phyloP scores from a whole-genome alignment of 2,329 filamentous ascomycete species.

The Metarhizium rileyi region DNA sequence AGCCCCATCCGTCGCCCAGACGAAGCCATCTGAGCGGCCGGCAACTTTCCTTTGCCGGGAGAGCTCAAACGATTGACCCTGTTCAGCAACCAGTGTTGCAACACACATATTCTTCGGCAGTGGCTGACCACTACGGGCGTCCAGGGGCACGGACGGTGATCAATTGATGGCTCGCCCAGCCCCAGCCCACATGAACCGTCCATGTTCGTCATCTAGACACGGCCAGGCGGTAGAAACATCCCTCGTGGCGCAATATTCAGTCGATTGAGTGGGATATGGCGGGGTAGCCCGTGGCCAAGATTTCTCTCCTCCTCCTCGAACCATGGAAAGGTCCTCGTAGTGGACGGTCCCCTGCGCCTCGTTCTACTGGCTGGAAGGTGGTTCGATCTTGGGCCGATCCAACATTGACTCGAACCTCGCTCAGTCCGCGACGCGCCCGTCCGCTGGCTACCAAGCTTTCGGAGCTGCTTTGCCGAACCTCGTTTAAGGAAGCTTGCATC shows the following conservation, averaged over 20 bases:
- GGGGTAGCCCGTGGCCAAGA: background rate
- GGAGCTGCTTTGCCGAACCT: background rate
- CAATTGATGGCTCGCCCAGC: background rate
- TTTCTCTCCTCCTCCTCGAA: background rate
- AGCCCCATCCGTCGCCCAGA: background rate
- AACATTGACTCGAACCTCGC: no score
- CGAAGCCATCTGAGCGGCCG: background rate
- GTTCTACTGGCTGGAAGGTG: background rate
- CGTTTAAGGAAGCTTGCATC: background rate
- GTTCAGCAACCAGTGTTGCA: no score
- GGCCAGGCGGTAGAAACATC: background rate
- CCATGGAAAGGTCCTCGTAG: no score
- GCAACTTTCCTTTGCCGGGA: background rate
- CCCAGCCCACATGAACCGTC: background rate
- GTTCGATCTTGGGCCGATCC: background rate
- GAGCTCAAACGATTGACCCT: no score
- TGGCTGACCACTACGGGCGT: conserved; percentile 1
- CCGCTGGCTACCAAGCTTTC: background rate
- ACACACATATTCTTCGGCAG: conserved; percentile 1
- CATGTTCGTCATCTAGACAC: no score
- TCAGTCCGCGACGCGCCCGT: background rate
- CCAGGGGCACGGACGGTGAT: conserved; percentile 1
- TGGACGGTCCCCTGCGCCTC: background rate
- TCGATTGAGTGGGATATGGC: conserved; percentile 1
- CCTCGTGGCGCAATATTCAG: background rate